These are phyloP conservation scores for Cucurbita ficifolia DNA, from an alignment of 306 rosid species.

Conservation along the genomic window DNA sequence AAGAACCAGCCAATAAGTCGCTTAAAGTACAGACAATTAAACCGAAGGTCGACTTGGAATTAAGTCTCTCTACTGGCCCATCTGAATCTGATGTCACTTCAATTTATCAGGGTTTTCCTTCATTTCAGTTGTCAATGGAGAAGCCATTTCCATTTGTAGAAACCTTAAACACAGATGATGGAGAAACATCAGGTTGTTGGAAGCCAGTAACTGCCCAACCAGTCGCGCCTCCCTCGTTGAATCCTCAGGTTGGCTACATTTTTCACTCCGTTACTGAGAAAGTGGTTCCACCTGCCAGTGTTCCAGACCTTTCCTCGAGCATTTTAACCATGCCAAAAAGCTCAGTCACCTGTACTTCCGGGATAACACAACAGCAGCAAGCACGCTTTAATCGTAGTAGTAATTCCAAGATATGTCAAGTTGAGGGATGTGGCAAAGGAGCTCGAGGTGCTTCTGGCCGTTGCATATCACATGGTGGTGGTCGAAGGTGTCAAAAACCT, in stretches of 20 bases:
- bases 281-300: slow-evolving; percentile 22
- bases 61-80: slow-evolving; percentile 64
- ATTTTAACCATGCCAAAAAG: slow-evolving; percentile 39
- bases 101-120: slow-evolving; percentile 24
- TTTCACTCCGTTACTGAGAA: slow-evolving; percentile 28
- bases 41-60: slow-evolving; percentile 58
- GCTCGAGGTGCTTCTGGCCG: slow-evolving; percentile 96
- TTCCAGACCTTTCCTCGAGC: slow-evolving; percentile 36
- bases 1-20: slow-evolving; percentile 26
- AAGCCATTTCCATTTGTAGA: slow-evolving; percentile 19
- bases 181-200: slow-evolving; percentile 48
- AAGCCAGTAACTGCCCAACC: slow-evolving; percentile 26
- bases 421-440: slow-evolving; percentile 90
- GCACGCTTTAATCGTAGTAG: slow-evolving; percentile 23
- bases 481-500: slow-evolving; percentile 77
- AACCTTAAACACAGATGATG: slow-evolving; percentile 45
- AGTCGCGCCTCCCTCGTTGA: slow-evolving; percentile 19
- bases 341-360: slow-evolving; percentile 69
- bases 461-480: slow-evolving; percentile 93
- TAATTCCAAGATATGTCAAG: slow-evolving; percentile 66
- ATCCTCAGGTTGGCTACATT: slow-evolving; percentile 21
- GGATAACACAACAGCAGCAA: slow-evolving; percentile 42
- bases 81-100: slow-evolving; percentile 61
- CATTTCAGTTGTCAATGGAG: slow-evolving; percentile 37
- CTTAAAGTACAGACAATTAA: slow-evolving; percentile 26